A percentile compares a stretch with the other conserved stretches of the same genome.
Conservation (phyloP, 305 asterid species). For the Ruellia speciosa region DNA sequence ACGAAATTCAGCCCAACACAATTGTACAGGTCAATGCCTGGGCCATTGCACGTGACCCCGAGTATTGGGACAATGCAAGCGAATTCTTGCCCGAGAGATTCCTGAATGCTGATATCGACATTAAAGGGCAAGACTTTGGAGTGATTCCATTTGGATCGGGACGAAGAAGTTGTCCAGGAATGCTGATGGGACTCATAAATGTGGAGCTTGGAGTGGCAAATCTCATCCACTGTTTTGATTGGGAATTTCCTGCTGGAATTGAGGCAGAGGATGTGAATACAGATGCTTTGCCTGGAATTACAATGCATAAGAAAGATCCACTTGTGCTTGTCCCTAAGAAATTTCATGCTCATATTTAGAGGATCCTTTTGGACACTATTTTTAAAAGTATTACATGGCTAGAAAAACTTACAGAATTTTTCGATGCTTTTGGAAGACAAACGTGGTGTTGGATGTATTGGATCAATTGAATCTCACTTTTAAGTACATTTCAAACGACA, state of each 20-base stretch:
- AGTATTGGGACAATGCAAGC: conserved; percentile 5
- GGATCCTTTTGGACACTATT: no score
- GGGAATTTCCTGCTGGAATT: conserved; percentile 1
- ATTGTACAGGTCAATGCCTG: conserved; percentile 1
- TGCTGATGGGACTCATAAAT: background rate
- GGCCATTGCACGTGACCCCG: conserved; percentile 7
- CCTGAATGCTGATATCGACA: background rate
- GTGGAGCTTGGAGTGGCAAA: background rate
- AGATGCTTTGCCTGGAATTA: background rate
- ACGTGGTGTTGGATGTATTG: no score
- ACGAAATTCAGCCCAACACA: background rate
- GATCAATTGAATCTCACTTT: no score
- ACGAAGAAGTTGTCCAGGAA: conserved; percentile 7
- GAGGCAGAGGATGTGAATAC: background rate
- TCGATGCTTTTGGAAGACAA: no score
- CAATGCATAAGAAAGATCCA: conserved; percentile 1
- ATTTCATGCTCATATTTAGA: no score
- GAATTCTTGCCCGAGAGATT: conserved; percentile 11
- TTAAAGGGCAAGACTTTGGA: background rate
- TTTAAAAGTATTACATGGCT: no score
- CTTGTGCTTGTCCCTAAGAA: background rate
- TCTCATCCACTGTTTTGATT: background rate
- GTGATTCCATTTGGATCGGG: conserved; percentile 12
- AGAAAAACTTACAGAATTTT: no score
- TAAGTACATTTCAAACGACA: no score